A percentile compares a stretch with the other conserved stretches of the same genome.
Conservation (phyloP, 2,329 filamentous ascomycete genomes). For the Zymoseptoria ardabiliae region DNA sequence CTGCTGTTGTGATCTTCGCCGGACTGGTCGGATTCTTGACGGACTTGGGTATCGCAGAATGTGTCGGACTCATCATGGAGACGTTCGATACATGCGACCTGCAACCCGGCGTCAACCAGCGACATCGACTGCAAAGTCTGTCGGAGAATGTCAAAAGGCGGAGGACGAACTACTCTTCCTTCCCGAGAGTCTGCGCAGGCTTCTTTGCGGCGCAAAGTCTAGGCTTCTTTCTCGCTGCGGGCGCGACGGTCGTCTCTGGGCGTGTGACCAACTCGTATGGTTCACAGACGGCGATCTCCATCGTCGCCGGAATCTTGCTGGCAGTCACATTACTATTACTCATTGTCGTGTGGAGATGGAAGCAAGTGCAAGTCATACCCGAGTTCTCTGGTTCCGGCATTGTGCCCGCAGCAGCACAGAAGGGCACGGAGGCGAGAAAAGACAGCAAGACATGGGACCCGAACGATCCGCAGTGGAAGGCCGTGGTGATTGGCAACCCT, state of each 20-base stretch:
- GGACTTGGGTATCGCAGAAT: constrained; percentile 67
- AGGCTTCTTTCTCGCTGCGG: constrained; percentile 62
- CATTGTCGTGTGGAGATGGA: constrained; percentile 56
- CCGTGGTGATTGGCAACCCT: constrained; percentile 64
- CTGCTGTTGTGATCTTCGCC: constrained; percentile 60
- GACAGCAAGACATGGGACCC: constrained; percentile 38
- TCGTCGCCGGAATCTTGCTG: constrained; percentile 61
- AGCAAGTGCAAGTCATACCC: constrained; percentile 61
- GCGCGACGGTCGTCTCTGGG: constrained; percentile 62
- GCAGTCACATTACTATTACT: constrained; percentile 58
- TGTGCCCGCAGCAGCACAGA: not conserved
- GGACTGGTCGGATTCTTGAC: constrained; percentile 62
- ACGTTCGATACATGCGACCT: constrained; percentile 75
- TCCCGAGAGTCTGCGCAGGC: constrained; percentile 64
- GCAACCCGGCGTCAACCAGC: constrained; percentile 59
- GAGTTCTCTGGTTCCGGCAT: constrained; percentile 40
- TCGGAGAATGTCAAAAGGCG: constrained; percentile 38
- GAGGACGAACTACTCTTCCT: constrained; percentile 66
- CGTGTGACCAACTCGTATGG: constrained; percentile 58
- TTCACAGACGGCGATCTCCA: constrained; percentile 59
- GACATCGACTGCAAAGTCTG: constrained; percentile 40
- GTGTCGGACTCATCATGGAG: constrained; percentile 71
- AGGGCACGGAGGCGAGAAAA: constrained; percentile 16
- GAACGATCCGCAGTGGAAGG: constrained; percentile 56
- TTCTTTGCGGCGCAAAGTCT: constrained; percentile 64